phyloP scores from a whole-genome alignment of 2,329 filamentous ascomycete genomes.

The Epichloe gansuensis region DNA sequence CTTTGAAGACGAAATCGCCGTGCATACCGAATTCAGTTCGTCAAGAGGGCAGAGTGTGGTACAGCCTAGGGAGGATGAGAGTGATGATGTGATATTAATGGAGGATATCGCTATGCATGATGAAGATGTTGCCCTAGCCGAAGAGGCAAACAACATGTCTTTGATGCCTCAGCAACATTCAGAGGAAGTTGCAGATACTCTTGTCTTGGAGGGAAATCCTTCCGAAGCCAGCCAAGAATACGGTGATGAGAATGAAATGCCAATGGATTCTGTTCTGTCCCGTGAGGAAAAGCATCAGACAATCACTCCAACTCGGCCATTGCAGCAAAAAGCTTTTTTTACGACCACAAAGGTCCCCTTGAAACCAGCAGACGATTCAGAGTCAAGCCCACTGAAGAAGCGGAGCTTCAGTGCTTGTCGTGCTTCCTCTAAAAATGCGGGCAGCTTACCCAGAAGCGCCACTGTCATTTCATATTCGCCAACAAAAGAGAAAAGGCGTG shows the following conservation, averaged over 20 bases:
- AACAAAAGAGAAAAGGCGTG: conserved; percentile 25
- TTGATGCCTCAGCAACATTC: conserved; percentile 32
- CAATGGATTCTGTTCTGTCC: conserved; percentile 36
- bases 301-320: conserved; percentile 41
- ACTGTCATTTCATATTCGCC: conserved; percentile 44
- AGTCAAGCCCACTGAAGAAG: conserved; percentile 34
- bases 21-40: conserved; percentile 14
- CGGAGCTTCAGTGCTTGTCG: conserved; percentile 39
- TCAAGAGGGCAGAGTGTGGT: conserved; percentile 8
- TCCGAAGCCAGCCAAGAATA: conserved; percentile 55
- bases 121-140: conserved; percentile 44
- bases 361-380: conserved; percentile 50
- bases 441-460: conserved; percentile 31
- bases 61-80: conserved; percentile 9
- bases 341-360: conserved; percentile 68
- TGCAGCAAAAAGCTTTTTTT: conserved; percentile 44
- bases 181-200: conserved; percentile 20
- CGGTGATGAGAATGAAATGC: conserved; percentile 51
- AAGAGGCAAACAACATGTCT: conserved; percentile 49
- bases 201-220: conserved; percentile 31
- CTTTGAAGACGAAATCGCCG: conserved; percentile 49
- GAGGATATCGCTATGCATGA: conserved; percentile 35
- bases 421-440: conserved; percentile 30
- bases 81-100: conserved; percentile 20
- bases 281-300: conserved; percentile 20